Conservation (phyloP, 371 early-diverging fungal species). For the Lichtheimia ornata region DNA sequence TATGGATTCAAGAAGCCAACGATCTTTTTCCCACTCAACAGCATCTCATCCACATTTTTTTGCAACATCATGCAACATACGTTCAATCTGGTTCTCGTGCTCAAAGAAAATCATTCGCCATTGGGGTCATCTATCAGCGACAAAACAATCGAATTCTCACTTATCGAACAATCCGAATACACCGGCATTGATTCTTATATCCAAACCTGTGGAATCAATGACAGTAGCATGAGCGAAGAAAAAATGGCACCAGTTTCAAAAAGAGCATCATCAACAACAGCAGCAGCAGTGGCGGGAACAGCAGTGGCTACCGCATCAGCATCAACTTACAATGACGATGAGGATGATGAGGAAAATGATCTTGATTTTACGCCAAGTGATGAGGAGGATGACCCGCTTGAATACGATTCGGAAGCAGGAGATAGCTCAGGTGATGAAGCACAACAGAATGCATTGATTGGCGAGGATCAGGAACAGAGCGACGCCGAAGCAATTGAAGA, state of each 20-base stretch:
- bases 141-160: conserved; percentile 47
- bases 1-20: conserved; percentile 68
- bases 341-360: conserved; percentile 35
- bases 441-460: conserved; percentile 13
- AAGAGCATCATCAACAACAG: conserved; percentile 1
- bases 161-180: conserved; percentile 60
- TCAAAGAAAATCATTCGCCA: conserved; percentile 12
- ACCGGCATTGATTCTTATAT: conserved; percentile 51
- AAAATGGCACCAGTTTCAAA: conserved; percentile 30
- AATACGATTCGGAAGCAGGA: conserved; percentile 41
- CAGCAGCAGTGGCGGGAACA: neutral
- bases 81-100: conserved; percentile 47
- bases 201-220: conserved; percentile 36
- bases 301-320: conserved; percentile 6
- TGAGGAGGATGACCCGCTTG: conserved; percentile 41
- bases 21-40: conserved; percentile 41
- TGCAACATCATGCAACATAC: conserved; percentile 54
- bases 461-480: conserved; percentile 8
- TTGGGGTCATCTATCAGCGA: conserved; percentile 22
- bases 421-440: conserved; percentile 24
- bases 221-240: conserved; percentile 46
- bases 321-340: conserved; percentile 9
- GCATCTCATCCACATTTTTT: conserved; percentile 38
- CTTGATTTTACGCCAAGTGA: conserved; percentile 36
- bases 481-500: conserved; percentile 1